These are phyloP conservation scores for Puccinia novopanici DNA, from an alignment of 1,284 basidiomycete species.

Conservation along the genomic window DNA sequence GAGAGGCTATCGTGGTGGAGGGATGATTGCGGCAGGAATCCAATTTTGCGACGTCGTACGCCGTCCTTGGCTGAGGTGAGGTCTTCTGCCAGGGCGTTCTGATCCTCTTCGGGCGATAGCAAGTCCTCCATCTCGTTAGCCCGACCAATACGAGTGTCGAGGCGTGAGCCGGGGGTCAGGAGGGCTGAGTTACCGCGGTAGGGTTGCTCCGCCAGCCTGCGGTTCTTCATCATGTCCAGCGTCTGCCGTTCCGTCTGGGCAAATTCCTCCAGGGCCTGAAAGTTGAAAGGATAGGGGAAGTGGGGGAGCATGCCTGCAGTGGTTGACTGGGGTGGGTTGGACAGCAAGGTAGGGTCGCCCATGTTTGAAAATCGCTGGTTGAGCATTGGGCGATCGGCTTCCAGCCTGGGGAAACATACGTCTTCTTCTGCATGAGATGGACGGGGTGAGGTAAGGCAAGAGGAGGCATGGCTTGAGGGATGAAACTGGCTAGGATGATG, in stretches of 20 bases:
- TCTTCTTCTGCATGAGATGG: conserved; percentile 13
- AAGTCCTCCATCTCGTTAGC: conserved; percentile 51
- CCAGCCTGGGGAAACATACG: conserved; percentile 8
- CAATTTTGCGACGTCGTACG: conserved; percentile 48
- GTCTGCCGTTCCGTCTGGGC: conserved; percentile 69
- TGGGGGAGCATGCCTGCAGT: conserved; percentile 28
- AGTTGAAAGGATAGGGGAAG: conserved; percentile 67
- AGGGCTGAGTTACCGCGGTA: conserved; percentile 14
- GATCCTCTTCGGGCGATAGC: conserved; percentile 6
- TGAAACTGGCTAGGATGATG: not conserved
- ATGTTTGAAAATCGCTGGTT: not conserved
- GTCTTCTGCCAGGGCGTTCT: not conserved
- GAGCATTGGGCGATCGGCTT: not conserved
- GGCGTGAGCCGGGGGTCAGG: conserved; percentile 26
- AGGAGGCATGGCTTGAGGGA: not conserved
- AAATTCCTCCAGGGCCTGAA: conserved; percentile 76
- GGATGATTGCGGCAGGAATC: conserved; percentile 14
- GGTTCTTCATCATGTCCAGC: conserved; percentile 49
- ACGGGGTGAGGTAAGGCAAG: not conserved
- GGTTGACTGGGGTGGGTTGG: not conserved
- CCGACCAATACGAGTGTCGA: conserved; percentile 58
- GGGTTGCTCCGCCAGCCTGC: conserved; percentile 6
- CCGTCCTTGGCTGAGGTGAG: not conserved
- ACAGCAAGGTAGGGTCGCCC: not conserved
- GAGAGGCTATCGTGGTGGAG: not conserved